These are phyloP conservation scores for Trichoderma virens DNA, from an alignment of 495 filamentous ascomycete genomes.

Conservation along the genomic window DNA sequence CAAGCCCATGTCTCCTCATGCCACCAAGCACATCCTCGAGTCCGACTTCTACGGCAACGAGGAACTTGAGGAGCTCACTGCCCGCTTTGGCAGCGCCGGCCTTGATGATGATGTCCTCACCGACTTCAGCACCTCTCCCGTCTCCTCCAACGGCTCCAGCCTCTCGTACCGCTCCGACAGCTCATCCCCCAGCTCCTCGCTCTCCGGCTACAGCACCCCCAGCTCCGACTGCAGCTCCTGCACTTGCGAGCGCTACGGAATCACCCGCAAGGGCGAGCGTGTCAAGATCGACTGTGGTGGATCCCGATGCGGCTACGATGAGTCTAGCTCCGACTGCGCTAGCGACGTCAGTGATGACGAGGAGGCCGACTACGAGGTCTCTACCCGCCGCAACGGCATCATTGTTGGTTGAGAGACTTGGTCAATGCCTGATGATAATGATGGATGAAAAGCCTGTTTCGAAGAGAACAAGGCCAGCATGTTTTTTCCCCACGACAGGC, in stretches of 20 bases:
- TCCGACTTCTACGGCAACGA: constrained; percentile 61
- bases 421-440: background rate
- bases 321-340: constrained; percentile 44
- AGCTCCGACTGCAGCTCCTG: constrained; percentile 50
- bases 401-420: constrained; percentile 50
- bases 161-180: constrained; percentile 71
- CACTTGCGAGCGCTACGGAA: constrained; percentile 90
- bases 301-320: constrained; percentile 69
- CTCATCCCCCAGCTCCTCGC: constrained; percentile 61
- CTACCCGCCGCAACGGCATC: constrained; percentile 65
- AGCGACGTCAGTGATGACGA: constrained; percentile 20
- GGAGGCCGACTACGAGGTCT: constrained; percentile 56
- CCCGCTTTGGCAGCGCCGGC: constrained; percentile 62
- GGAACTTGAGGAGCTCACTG: constrained; percentile 61
- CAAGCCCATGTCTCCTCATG: constrained; percentile 79
- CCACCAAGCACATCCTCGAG: constrained; percentile 76
- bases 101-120: constrained; percentile 53
- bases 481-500: background rate
- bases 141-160: constrained; percentile 66
- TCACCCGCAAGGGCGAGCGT: constrained; percentile 83
- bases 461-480: background rate
- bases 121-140: constrained; percentile 47
- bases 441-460: background rate
- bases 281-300: constrained; percentile 94
- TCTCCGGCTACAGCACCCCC: constrained; percentile 62